Evolutionary conservation across 345 rosid species (phyloP), one percentile per base, ranked within the genome.

Genomic region (Viola odorata): DNA sequence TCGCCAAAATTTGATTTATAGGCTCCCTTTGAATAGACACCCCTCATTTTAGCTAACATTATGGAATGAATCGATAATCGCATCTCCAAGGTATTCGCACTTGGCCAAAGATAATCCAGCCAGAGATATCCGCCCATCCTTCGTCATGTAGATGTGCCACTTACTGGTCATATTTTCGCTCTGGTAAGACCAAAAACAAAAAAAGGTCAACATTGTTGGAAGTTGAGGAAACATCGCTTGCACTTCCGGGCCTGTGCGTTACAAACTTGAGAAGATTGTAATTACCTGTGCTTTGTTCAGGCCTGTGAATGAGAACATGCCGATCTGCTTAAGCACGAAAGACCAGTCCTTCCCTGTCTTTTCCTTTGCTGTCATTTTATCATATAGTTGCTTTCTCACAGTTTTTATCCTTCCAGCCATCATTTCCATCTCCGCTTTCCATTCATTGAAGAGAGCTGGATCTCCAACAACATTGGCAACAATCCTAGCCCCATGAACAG

Each of bases 241-340:
- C 45, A 42, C 13, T 9, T 7, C 10, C 11, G 10, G 11, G 50
- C 50, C 8, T 44, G 2, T 11, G 13, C 13, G 47, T 37, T n/a
- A 3, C n/a, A 55, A 40, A 52, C 4, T 44, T 1, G 14, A 37
- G 16, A 45, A 37, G 16, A 23, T 23, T 23, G 36, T 16, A 15
- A 67, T 61, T 79, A 89, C 99, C 99, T 87, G 97, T 66, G 88
- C 60, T 75, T 82, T 94, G 83, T 74, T 86, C 76, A 94, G 79
- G 68, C 97, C 97, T 3, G 99, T 90, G 80, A 87, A 92, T 5
- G 95, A 89, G 85, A 94, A 94, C 99, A 94, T 94, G 78, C 99
- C 97, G 55, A 94, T 94, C 79, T 88, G 99, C 73, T 78, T 86
- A 5, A 94, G 78, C 64, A 94, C 81, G 65, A 88, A 90, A 52